phyloP scores from a whole-genome alignment of 2,329 filamentous ascomycete species.

The Endoconidiophora laricicola region DNA sequence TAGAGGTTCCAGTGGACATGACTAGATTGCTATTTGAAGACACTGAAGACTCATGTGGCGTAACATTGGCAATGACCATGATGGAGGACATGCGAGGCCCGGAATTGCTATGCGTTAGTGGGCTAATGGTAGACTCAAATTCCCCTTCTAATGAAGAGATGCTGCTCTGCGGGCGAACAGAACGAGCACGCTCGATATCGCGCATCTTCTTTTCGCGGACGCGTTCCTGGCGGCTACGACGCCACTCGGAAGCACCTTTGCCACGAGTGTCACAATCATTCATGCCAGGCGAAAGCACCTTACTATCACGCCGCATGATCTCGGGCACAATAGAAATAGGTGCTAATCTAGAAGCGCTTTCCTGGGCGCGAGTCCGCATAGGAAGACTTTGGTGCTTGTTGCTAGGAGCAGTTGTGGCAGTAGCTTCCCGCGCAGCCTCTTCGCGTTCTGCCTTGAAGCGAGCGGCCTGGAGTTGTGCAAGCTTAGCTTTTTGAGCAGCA shows the following conservation, averaged over 20 bases:
- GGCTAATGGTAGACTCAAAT: constrained; percentile 2
- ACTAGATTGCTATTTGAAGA: background rate
- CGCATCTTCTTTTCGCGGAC: constrained; percentile 25
- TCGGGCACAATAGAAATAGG: constrained; percentile 5
- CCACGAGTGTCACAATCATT: too few species aligned
- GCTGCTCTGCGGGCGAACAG: constrained; percentile 15
- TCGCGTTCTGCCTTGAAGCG: constrained; percentile 3
- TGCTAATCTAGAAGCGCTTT: constrained; percentile 9
- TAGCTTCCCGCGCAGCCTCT: constrained; percentile 3
- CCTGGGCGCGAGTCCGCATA: constrained; percentile 6
- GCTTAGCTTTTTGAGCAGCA: constrained; percentile 9
- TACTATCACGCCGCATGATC: constrained; percentile 2
- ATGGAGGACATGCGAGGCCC: constrained; percentile 21
- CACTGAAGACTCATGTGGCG: constrained; percentile 17
- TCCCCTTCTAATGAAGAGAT: background rate
- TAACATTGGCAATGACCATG: constrained; percentile 25
- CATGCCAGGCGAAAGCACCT: background rate
- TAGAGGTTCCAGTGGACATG: background rate
- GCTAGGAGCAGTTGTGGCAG: background rate
- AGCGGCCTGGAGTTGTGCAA: constrained; percentile 9
- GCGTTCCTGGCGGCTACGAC: constrained; percentile 17
- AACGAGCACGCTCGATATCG: constrained; percentile 23
- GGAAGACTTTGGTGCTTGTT: background rate
- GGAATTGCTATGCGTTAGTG: background rate
- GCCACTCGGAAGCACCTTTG: constrained; percentile 6